These are phyloP conservation scores for Tieghemostelium lacteum DNA, from an alignment of 78 protist species.

Conservation along the genomic window DNA sequence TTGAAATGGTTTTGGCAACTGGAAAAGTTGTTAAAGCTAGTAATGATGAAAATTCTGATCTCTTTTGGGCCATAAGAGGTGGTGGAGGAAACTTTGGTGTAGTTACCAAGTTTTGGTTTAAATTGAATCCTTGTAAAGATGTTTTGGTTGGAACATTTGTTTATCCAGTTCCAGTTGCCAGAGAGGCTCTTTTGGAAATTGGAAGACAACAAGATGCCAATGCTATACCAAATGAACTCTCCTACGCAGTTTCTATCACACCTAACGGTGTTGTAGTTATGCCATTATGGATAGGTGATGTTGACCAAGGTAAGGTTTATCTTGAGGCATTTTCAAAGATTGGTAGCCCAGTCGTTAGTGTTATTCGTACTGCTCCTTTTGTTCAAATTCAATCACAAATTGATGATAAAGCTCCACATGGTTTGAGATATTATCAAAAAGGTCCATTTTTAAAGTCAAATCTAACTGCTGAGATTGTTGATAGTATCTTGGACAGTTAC, in stretches of 20 bases:
- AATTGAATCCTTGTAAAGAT: slow-evolving; percentile 1
- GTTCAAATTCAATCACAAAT: slow-evolving; percentile 6
- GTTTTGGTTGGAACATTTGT: slow-evolving; percentile 25
- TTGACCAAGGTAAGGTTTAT: not conserved
- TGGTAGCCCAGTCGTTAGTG: not conserved
- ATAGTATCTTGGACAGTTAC: not conserved
- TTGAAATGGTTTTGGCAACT: slow-evolving; percentile 11
- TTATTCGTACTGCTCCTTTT: not conserved
- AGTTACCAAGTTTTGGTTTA: slow-evolving; percentile 16
- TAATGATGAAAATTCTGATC: not conserved
- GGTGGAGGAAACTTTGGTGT: slow-evolving; percentile 61
- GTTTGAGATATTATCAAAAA: slow-evolving; percentile 14
- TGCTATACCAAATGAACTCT: slow-evolving; percentile 38
- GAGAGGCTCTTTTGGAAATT: not conserved
- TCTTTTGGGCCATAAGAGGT: slow-evolving; percentile 53
- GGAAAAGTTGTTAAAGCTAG: slow-evolving; percentile 4
- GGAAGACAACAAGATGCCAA: not conserved
- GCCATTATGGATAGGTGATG: slow-evolving; percentile 6
- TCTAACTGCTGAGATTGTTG: not conserved
- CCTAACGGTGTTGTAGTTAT: slow-evolving; percentile 19
- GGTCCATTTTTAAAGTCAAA: slow-evolving; percentile 12
- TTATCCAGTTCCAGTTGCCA: not conserved
- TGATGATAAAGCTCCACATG: slow-evolving; percentile 24
- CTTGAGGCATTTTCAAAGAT: not conserved
- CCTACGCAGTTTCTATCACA: slow-evolving; percentile 26